Evolutionary conservation across 805 yeast species (phyloP), one percentile per base, ranked within the genome.

Genomic region (Barnettozyma populi): DNA sequence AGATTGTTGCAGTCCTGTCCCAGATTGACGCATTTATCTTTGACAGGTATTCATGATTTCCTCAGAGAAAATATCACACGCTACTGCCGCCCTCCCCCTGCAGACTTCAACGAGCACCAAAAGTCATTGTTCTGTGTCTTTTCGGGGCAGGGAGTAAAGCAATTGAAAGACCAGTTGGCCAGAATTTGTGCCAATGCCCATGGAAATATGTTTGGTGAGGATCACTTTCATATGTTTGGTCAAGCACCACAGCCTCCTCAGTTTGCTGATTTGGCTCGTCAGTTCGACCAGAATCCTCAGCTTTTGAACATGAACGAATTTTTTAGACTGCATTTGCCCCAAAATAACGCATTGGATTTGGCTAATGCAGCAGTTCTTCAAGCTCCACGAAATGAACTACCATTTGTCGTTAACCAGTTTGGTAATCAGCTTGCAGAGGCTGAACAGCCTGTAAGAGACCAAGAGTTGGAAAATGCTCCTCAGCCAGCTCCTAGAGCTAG

Each of bases 41-140:
- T 92, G 51, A 94, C 98, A 0, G 99, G 98, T 0, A 90, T 92
- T 23, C 73, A 84, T 1, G 86, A 95, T n/a, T 92, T 94, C 68
- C 74, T 92, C 62, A 76, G 96, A 51, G 75, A 84, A 9, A 97
- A 92, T 59, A 80, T 92, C 43, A 85, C 92, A 0, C 81, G 79
- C 54, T 90, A 80, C 66, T 90, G 97, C 64, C 82, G 98, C 25
- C 86, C 84, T 8, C 94, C 98, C 2, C 98, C 99, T 4, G 80
- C 86, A 11, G 97, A 90, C 57, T 90, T 94, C 64, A 90, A 84
- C 45, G 87, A 83, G 47, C 84, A 84, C 58, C 99, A 94, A 65
- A 83, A 83, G 54, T 76, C 82, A 20, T 75, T 86, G 43, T 92
- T 94, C 61, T 92, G 98, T 69, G 99, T 92, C 11, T 94, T 90